Base-by-base conservation (phyloP, 1,139 yeast genomes). In the Scheffersomyces illinoinensis region DNA sequence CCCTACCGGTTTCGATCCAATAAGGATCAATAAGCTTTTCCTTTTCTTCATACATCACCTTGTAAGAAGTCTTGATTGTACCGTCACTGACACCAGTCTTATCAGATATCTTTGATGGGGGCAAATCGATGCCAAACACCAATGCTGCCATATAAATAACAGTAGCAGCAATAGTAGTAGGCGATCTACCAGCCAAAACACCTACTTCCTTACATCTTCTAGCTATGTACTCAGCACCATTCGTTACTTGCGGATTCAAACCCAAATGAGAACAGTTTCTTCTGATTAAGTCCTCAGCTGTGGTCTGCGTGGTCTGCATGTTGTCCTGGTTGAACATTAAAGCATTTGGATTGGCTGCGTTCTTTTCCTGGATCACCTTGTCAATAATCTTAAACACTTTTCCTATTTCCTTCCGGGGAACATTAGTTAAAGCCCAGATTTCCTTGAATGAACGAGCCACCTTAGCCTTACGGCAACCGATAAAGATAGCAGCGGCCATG, bases 81-180 rank as follows among this genome's bases (percentile, higher is more conserved):
- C 98, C 98, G 71, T 95, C 99, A 69, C 97, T 91, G 21, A 95
- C 99, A 64, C 98, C 99, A n/a, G 98, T 87, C 67, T 91, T 91
- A 66, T 93, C 97, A 8, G 97, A 91, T 59, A 95, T 93, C 70
- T 87, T 90, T 2, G 90, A 78, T 1, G 97, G 96, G 8, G 91
- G 79, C 57, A 81, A 70, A 56, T 87, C 89, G 5, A 84, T 88
- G 49, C 91, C 91, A 74, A 93, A 93, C 24, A 95, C 78, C 18
- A 91, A 79, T 5, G 96, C 90, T 4, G 98, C 93, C 91, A 95
- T 89, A 76, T 93, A 95, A 56, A 95, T 95, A 3, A 96, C 97
- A 0, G 98, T 96, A 7, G 98, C 98, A 0, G 99, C 98, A 69
- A 95, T 92, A 49, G 99, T 95, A 56, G 95, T 93, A 46, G 99